Base-by-base conservation (phyloP, 2,329 filamentous ascomycete genomes). In the Aaosphaeria pasadenensis region DNA sequence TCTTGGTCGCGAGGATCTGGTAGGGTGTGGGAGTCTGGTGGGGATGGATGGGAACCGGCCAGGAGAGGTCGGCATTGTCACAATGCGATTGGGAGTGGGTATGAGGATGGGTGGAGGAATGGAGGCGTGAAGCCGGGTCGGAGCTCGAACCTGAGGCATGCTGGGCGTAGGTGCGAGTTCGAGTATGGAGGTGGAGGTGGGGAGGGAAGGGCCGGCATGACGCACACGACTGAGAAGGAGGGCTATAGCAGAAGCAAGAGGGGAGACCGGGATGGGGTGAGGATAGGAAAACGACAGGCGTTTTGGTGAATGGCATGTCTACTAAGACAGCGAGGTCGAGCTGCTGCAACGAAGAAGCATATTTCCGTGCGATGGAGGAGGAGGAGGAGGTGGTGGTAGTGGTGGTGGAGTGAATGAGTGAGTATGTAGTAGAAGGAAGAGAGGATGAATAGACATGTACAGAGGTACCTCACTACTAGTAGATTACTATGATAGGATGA, bases 11-110 rank as follows among this genome's bases (percentile, higher is more conserved):
- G 62, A 97, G 85, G 64, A 99, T 89, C 63, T 97, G 89, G 74
- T 99, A 97, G 1, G 94, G 94, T 0, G 91, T 92, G 1, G 88
- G 89, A 29, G 68, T 63, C 11, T 67, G 54, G 41, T 71, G 71
- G 11, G 73, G 74, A 46, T 49, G 60, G 17, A 59, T 46, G 24
- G 61, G 53, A 7, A 60, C 62, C 17, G 69, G 69, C 69, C 69
- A 71, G 46, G 44, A 53, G 39, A 60, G 56, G 48, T 64, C 63
- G 33, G 51, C 36, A 32, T 60, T 53, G 11, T 56, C 43, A 45
- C 54, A 44, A 44, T 54, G 48, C n/a, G 52, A 47, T 43, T 43
- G 41, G 31, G 54, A 54, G 38, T 43, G 17, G 17, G 17, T 24
- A 24, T 24, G 17, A 7, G 13, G 35, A 36, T 9, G 33, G n/a